phyloP scores from a whole-genome alignment of 345 rosid genomes.

The Sonneratia alba region DNA sequence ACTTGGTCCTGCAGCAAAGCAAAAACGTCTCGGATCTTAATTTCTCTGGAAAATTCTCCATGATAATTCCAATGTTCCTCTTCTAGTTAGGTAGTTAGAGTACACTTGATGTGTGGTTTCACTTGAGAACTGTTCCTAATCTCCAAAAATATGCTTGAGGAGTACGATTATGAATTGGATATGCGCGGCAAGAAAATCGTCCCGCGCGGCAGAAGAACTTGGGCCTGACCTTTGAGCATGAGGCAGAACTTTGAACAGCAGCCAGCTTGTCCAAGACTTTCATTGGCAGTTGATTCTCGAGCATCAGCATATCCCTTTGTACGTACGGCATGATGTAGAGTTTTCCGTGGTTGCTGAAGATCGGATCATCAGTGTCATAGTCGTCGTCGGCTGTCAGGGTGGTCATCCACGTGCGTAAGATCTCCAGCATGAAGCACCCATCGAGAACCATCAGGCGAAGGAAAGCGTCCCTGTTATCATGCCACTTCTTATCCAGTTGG shows the following conservation, averaged over 20 bases:
- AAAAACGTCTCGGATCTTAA: neutral
- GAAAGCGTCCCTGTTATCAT: neutral
- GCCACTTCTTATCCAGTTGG: neutral
- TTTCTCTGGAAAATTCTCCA: too few relatives aligned
- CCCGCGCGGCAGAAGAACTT: neutral
- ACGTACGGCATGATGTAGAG: slow-evolving; percentile 5
- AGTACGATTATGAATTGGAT: too few relatives aligned
- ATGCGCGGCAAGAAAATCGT: neutral
- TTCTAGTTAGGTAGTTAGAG: neutral
- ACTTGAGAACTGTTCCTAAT: too few relatives aligned
- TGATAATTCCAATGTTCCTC: neutral
- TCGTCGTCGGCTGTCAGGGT: neutral
- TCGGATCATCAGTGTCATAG: neutral
- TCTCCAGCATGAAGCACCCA: slow-evolving; percentile 13
- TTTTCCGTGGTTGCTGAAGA: slow-evolving; percentile 6
- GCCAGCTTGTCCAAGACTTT: slow-evolving; percentile 5
- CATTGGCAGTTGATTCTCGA: slow-evolving; percentile 12
- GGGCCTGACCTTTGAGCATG: neutral
- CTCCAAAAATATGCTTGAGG: too few relatives aligned
- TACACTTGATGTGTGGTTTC: too few relatives aligned
- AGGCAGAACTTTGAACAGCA: neutral
- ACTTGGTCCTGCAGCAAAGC: neutral
- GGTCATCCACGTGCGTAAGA: neutral
- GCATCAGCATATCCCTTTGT: slow-evolving; percentile 8
- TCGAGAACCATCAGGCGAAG: slow-evolving; percentile 7